Evolutionary conservation across 768 basidiomycete genomes (phyloP).

Genomic region (Podaxis carcinomalis): DNA sequence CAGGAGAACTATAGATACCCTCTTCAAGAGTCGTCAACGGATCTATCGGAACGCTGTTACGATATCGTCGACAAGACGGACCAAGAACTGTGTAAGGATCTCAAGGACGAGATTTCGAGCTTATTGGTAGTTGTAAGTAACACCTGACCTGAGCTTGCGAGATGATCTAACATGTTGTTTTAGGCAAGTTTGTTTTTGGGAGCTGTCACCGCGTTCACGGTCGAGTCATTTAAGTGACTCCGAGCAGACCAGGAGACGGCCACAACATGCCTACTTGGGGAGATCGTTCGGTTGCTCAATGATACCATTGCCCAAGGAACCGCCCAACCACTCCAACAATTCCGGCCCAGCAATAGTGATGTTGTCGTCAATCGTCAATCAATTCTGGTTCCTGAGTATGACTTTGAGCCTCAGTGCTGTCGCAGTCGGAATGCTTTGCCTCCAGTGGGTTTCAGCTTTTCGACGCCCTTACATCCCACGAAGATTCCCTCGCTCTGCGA

Average conservation of each 20-base stretch:
- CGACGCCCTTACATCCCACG: background rate
- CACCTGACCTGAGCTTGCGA: background rate
- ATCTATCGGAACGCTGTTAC: slow-evolving; percentile 8
- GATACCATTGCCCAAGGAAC: background rate
- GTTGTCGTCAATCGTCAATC: slow-evolving; percentile 9
- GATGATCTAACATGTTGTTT: background rate
- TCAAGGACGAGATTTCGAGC: slow-evolving; percentile 7
- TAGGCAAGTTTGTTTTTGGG: slow-evolving; percentile 10
- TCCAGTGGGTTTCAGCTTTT: slow-evolving; percentile 8
- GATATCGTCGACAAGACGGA: slow-evolving; percentile 3
- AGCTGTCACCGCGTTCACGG: slow-evolving; percentile 4
- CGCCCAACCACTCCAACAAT: background rate
- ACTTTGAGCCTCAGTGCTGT: slow-evolving; percentile 8
- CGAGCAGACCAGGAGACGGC: background rate
- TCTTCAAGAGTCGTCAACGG: background rate
- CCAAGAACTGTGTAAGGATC: slow-evolving; percentile 1
- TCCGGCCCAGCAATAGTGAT: background rate
- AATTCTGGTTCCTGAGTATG: slow-evolving; percentile 10
- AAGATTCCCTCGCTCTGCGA: slow-evolving; percentile 9
- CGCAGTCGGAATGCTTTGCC: slow-evolving; percentile 2
- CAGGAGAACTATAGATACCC: slow-evolving; percentile 1
- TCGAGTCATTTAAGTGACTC: background rate
- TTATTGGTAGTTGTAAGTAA: slow-evolving; percentile 4
- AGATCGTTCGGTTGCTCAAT: slow-evolving; percentile 5
- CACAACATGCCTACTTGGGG: background rate